Base-by-base conservation (phyloP, 2,329 filamentous ascomycete species). In the Xylaria polymorpha region DNA sequence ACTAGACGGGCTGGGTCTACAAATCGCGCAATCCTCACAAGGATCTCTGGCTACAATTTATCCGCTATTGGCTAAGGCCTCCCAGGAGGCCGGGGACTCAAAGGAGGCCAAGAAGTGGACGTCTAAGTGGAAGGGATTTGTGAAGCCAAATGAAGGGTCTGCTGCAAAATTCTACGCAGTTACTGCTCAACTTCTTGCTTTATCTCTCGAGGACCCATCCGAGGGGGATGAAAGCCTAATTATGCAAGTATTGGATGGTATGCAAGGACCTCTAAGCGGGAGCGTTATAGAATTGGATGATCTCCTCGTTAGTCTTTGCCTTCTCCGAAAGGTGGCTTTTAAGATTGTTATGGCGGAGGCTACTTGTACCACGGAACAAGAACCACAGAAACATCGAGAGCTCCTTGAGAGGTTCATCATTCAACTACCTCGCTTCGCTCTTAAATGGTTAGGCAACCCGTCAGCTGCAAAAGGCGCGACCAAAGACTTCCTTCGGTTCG, bases 201-300 rank as follows among this genome's bases (percentile, higher is more conserved):
- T 88, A 3, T 82, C 84, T 20, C 80, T 91, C 20, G 88, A 85
- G 65, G 80, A 82, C 14, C 74, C 82, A 0, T 76, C 79, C 0
- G 78, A 81, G 46, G 74, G 80, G 1, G 80, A 85, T 9, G 81
- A 85, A 56, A 72, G 76, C 14, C 78, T 87, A 1, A 74, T 89
- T 4, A 71, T 78, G 4, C 81, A 85, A 55, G 84, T 91, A 0
- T 76, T 87, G 3, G 84, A 86, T 1, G 82, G 83, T 1, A 79
- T 91, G n/a, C 86, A 88, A 66, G 87, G 86, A 0, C 83, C 86
- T 14, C 81, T 91, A 39, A 87, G 87, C 70, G 89, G 89, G 3
- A 88, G 88, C 35, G 81, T 83, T 8, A 77, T 81, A 0, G 89
- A 91, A 67, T 82, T 91, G 37, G 88, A 91, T 53, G 88, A 90